Percentiles rank a stretch among this genome's conserved stretches.
phyloP scores from a whole-genome alignment of 2,329 filamentous ascomycete genomes.

The Epichloe scottii region DNA sequence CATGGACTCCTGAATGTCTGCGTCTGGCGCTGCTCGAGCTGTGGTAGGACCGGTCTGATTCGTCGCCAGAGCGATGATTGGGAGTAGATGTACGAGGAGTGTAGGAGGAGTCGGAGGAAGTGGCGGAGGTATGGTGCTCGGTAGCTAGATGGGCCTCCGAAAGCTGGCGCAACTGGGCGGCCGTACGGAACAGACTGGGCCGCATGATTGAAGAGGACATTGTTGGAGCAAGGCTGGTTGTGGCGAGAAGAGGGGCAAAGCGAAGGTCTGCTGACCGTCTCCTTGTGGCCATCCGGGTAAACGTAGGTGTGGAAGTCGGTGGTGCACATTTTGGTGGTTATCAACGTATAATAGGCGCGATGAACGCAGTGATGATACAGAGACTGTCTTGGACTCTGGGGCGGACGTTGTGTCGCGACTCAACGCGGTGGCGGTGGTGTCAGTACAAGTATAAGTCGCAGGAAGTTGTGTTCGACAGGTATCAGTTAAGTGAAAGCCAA shows the following conservation, averaged over 20 bases:
- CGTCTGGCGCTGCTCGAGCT: slow-evolving; percentile 19
- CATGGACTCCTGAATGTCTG: slow-evolving; percentile 23
- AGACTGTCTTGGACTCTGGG: not conserved
- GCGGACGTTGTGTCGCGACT: not conserved
- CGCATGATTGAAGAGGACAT: slow-evolving; percentile 29
- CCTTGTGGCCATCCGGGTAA: slow-evolving; percentile 31
- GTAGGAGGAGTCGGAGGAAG: slow-evolving; percentile 28
- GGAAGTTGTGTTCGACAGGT: no score
- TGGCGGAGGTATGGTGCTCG: slow-evolving; percentile 14
- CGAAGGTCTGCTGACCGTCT: slow-evolving; percentile 21
- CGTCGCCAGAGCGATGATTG: slow-evolving; percentile 24
- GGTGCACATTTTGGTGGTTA: slow-evolving; percentile 34
- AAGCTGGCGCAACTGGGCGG: slow-evolving; percentile 13
- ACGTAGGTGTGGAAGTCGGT: slow-evolving; percentile 33
- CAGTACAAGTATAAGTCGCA: no score
- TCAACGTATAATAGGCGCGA: not conserved
- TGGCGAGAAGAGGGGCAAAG: slow-evolving; percentile 27
- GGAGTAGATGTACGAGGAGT: slow-evolving; percentile 18
- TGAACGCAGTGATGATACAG: not conserved
- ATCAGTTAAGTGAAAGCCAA: no score
- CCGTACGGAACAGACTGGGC: slow-evolving; percentile 21
- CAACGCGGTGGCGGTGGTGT: not conserved
- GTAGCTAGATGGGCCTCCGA: not conserved
- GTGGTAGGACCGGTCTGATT: slow-evolving; percentile 23
- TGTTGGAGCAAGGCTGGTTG: slow-evolving; percentile 29